phyloP scores from a whole-genome alignment of 2,329 filamentous ascomycete genomes.

The Clarireedia paspali region DNA sequence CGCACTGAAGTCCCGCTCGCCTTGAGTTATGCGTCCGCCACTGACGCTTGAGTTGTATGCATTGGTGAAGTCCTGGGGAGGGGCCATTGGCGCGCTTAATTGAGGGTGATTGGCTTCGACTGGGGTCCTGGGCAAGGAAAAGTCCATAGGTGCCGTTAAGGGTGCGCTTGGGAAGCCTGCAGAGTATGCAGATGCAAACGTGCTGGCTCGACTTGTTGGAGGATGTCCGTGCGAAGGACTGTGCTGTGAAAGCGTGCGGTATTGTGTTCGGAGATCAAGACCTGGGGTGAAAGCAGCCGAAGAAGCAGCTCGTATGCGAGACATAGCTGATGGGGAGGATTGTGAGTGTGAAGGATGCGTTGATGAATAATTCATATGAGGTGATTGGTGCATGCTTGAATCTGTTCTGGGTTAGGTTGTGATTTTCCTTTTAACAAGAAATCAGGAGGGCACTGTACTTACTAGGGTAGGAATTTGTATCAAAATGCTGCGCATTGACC shows the following conservation, averaged over 20 bases:
- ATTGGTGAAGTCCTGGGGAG: constrained; percentile 41
- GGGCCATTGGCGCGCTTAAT: constrained; percentile 46
- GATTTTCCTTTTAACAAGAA: constrained; percentile 21
- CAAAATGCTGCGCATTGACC: constrained; percentile 40
- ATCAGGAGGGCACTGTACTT: constrained; percentile 16
- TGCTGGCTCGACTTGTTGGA: constrained; percentile 25
- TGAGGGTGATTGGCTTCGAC: constrained; percentile 36
- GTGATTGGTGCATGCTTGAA: constrained; percentile 38
- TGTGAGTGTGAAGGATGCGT: constrained; percentile 36
- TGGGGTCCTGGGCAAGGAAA: constrained; percentile 39
- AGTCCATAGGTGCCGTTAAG: constrained; percentile 46
- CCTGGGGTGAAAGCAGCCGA: constrained; percentile 37
- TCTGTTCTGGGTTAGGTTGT: constrained; percentile 30
- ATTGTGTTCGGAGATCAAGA: constrained; percentile 40
- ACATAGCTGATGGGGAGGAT: constrained; percentile 35
- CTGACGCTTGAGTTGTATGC: constrained; percentile 19
- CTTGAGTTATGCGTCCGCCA: constrained; percentile 16
- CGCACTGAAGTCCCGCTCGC: constrained; percentile 16
- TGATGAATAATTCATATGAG: constrained; percentile 43
- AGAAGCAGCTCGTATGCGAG: constrained; percentile 43
- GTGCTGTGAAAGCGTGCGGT: constrained; percentile 32
- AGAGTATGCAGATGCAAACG: constrained; percentile 37
- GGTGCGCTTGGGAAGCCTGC: constrained; percentile 47
- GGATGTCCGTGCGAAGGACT: constrained; percentile 17
- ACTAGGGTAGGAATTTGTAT: constrained; percentile 46